These are phyloP conservation scores for Daedaleopsis nitida DNA, from an alignment of 768 basidiomycete species.

Conservation along the genomic window DNA sequence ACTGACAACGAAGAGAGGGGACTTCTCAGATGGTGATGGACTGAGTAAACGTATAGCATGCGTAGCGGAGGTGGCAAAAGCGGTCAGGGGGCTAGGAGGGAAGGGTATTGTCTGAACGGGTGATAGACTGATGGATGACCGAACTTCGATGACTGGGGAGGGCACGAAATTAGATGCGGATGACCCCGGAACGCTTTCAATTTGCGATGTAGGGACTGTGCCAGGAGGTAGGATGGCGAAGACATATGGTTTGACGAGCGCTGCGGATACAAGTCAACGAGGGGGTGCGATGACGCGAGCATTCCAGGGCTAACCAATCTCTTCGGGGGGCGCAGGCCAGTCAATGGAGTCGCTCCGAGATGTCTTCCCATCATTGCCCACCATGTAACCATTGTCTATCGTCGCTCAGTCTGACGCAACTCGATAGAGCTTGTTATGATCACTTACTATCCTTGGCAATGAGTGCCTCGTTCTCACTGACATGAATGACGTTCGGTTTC, in stretches of 20 bases:
- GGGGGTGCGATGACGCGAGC: background rate
- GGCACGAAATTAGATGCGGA: slow-evolving; percentile 44
- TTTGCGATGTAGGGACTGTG: slow-evolving; percentile 43
- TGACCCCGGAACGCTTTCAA: slow-evolving; percentile 28
- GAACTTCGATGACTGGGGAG: slow-evolving; percentile 67
- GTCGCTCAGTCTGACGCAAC: background rate
- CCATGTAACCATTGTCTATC: slow-evolving; percentile 67
- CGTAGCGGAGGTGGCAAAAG: slow-evolving; percentile 15
- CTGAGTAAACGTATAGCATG: slow-evolving; percentile 66
- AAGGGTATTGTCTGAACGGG: slow-evolving; percentile 64
- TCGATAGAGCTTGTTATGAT: background rate
- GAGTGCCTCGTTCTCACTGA: slow-evolving; percentile 64
- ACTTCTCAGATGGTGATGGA: slow-evolving; percentile 51
- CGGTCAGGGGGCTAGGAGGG: slow-evolving; percentile 48
- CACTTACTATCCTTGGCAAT: slow-evolving; percentile 79
- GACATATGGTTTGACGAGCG: slow-evolving; percentile 76
- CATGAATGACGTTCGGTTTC: slow-evolving; percentile 60
- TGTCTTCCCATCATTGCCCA: slow-evolving; percentile 60
- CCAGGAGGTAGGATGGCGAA: slow-evolving; percentile 75
- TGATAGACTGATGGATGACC: slow-evolving; percentile 66
- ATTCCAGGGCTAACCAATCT: slow-evolving; percentile 53
- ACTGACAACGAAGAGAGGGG: slow-evolving; percentile 63
- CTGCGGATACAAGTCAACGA: slow-evolving; percentile 27
- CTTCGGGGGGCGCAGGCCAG: slow-evolving; percentile 84
- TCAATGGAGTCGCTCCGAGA: slow-evolving; percentile 53